Percentiles rank a stretch among this genome's conserved stretches.
Conservation (phyloP, 768 basidiomycete genomes). For the Boletus sp. region DNA sequence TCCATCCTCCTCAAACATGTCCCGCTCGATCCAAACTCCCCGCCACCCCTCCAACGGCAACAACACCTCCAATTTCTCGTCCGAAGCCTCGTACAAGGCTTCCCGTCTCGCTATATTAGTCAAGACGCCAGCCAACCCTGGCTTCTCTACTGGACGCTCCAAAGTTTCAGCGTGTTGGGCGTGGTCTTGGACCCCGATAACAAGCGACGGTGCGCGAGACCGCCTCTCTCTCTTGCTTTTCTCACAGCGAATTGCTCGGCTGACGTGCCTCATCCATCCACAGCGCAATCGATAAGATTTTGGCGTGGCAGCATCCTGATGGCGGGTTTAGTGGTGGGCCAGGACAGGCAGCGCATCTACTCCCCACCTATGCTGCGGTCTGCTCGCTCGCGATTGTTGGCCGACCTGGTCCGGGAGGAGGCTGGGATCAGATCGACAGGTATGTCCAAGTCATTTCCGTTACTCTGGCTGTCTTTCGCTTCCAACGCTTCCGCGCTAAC, state of each 20-base stretch:
- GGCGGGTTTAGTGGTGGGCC: conserved; percentile 95
- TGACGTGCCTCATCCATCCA: neutral
- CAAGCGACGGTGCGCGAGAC: conserved; percentile 60
- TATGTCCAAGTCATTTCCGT: conserved; percentile 27
- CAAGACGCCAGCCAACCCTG: conserved; percentile 96
- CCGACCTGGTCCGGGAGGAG: conserved; percentile 64
- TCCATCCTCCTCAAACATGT: conserved; percentile 55
- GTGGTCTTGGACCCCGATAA: conserved; percentile 75
- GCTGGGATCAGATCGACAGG: conserved; percentile 89
- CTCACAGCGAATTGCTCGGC: neutral
- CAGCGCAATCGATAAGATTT: conserved; percentile 78
- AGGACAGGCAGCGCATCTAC: conserved; percentile 81
- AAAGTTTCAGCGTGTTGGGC: conserved; percentile 77
- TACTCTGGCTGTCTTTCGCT: neutral
- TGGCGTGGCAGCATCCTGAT: conserved; percentile 77
- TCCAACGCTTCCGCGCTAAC: neutral
- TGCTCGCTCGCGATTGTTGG: conserved; percentile 84
- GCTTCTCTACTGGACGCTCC: conserved; percentile 91
- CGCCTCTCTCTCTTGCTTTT: neutral
- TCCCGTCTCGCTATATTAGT: conserved; percentile 73
- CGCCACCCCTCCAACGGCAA: conserved; percentile 52
- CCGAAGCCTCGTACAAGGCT: conserved; percentile 70
- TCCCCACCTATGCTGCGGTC: conserved; percentile 88
- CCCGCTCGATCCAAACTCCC: conserved; percentile 31
- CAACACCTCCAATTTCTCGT: conserved; percentile 76